Conservation (phyloP, 2,329 filamentous ascomycete species). For the Beauveria sp. region DNA sequence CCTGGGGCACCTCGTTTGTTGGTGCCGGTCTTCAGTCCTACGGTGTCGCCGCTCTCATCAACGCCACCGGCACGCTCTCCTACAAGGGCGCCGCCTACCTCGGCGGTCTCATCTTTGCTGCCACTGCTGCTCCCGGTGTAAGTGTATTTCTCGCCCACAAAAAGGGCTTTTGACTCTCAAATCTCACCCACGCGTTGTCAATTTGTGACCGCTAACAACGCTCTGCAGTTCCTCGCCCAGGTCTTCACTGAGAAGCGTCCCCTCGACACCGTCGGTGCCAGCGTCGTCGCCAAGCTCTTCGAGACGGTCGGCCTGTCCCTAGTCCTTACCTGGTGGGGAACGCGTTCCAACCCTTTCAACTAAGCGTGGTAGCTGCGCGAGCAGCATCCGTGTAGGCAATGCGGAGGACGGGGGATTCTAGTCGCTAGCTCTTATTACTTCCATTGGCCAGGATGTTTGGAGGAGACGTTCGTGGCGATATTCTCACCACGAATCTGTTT, state of each 20-base stretch:
- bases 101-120: slow-evolving; percentile 83
- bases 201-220: slow-evolving; percentile 12
- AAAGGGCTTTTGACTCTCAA: background rate
- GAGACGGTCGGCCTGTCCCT: slow-evolving; percentile 89
- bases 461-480: background rate
- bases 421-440: background rate
- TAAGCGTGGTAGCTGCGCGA: slow-evolving; percentile 34
- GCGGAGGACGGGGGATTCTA: background rate
- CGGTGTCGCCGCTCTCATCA: slow-evolving; percentile 82
- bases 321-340: slow-evolving; percentile 97
- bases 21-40: slow-evolving; percentile 87
- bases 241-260: slow-evolving; percentile 87
- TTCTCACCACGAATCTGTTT: slow-evolving; percentile 1
- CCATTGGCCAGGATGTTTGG: background rate
- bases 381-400: slow-evolving; percentile 2
- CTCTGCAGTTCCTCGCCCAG: slow-evolving; percentile 68
- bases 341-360: slow-evolving; percentile 85
- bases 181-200: no score
- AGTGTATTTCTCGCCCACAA: slow-evolving; percentile 26
- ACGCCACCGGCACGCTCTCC: slow-evolving; percentile 87
- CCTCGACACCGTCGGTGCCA: slow-evolving; percentile 81
- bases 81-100: slow-evolving; percentile 98
- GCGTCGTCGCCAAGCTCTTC: slow-evolving; percentile 73
- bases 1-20: slow-evolving; percentile 83
- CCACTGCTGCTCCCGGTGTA: slow-evolving; percentile 81